Conservation (phyloP, 768 basidiomycete species). For the Astraeus odoratus region DNA sequence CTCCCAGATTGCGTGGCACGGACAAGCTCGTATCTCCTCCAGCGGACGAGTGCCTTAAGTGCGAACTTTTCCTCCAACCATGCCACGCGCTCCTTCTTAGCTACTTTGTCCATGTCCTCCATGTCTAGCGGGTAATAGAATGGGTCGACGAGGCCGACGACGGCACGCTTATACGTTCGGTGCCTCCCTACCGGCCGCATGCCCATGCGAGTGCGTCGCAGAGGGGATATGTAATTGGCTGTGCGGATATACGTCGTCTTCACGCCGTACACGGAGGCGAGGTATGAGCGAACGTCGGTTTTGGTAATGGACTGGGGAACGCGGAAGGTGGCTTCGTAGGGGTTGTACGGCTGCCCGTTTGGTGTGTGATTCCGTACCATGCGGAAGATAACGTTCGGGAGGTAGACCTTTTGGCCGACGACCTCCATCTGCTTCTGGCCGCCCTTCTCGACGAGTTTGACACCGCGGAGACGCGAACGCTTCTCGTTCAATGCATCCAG, state of each 20-base stretch:
- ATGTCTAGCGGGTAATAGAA: slow-evolving; percentile 86
- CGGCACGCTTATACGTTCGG: slow-evolving; percentile 81
- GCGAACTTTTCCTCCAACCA: slow-evolving; percentile 60
- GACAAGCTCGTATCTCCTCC: slow-evolving; percentile 28
- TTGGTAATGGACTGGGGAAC: slow-evolving; percentile 87
- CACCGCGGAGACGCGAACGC: slow-evolving; percentile 63
- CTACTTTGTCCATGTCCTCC: slow-evolving; percentile 65
- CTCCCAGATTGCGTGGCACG: slow-evolving; percentile 30
- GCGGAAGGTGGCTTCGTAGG: slow-evolving; percentile 92
- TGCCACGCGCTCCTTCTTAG: slow-evolving; percentile 48
- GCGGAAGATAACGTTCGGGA: slow-evolving; percentile 80
- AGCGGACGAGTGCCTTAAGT: slow-evolving; percentile 29
- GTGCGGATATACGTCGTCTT: slow-evolving; percentile 91
- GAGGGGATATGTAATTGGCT: slow-evolving; percentile 74
- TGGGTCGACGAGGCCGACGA: slow-evolving; percentile 86
- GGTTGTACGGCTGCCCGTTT: slow-evolving; percentile 77
- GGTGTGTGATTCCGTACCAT: slow-evolving; percentile 81
- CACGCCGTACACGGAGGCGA: slow-evolving; percentile 80
- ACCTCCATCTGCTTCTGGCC: slow-evolving; percentile 45
- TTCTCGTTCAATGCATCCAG: slow-evolving; percentile 46
- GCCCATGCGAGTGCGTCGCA: slow-evolving; percentile 25
- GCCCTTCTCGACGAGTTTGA: slow-evolving; percentile 33
- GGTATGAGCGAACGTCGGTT: slow-evolving; percentile 84
- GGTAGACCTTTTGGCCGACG: slow-evolving; percentile 78
- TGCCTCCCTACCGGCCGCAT: slow-evolving; percentile 28